phyloP scores from a whole-genome alignment of 31 red algal species.

The Pterothamnion heteromorphum region DNA sequence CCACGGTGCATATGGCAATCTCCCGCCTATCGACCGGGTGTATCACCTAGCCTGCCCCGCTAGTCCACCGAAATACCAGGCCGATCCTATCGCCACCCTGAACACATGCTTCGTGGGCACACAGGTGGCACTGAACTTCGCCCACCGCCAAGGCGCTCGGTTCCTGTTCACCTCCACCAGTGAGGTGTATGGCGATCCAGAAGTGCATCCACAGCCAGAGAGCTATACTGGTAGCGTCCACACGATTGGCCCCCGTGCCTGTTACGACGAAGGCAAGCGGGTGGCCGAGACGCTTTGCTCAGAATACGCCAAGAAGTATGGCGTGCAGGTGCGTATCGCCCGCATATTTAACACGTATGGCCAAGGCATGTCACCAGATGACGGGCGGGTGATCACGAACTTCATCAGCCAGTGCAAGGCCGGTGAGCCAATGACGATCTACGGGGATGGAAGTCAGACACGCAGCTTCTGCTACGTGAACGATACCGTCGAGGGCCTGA shows the following conservation, averaged over 20 bases:
- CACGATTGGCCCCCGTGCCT: slow-evolving; percentile 92
- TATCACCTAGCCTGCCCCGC: slow-evolving; percentile 99
- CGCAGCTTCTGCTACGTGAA: slow-evolving; percentile 94
- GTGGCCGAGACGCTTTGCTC: slow-evolving; percentile 93
- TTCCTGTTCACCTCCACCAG: slow-evolving; percentile 93
- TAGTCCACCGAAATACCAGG: slow-evolving; percentile 96
- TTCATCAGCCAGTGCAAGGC: slow-evolving; percentile 92
- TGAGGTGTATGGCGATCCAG: slow-evolving; percentile 99
- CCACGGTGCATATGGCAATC: slow-evolving; percentile 94
- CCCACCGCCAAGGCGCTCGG: slow-evolving; percentile 89
- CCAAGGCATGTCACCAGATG: slow-evolving; percentile 93
- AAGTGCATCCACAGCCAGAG: slow-evolving; percentile 94
- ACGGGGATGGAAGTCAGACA: slow-evolving; percentile 97
- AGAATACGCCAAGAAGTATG: slow-evolving; percentile 97
- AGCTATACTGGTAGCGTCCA: slow-evolving; percentile 99
- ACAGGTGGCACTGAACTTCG: slow-evolving; percentile 92
- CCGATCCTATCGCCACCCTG: slow-evolving; percentile 97
- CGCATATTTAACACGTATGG: slow-evolving; percentile 99
- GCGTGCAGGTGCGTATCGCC: slow-evolving; percentile 88
- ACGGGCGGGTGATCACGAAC: slow-evolving; percentile 96
- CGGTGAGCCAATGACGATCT: slow-evolving; percentile 92
- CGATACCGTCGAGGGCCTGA: slow-evolving; percentile 91
- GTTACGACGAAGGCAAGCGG: slow-evolving; percentile 99
- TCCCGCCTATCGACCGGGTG: slow-evolving; percentile 94
- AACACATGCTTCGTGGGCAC: slow-evolving; percentile 97